These are phyloP conservation scores for Nemania abortiva DNA, from an alignment of 2,329 filamentous ascomycete species.

Conservation along the genomic window DNA sequence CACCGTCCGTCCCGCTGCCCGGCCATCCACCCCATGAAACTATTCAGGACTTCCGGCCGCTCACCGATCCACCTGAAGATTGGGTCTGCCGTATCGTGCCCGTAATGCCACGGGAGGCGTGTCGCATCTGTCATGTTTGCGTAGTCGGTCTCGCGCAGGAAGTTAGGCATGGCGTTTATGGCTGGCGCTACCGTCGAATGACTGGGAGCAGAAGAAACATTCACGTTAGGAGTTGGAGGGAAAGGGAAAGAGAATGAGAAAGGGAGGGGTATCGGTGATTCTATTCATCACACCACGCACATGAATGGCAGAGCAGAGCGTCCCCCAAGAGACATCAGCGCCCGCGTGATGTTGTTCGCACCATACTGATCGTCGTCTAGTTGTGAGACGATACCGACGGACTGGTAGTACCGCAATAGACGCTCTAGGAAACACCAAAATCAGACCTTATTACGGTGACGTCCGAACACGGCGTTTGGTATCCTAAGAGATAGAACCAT, in stretches of 20 bases:
- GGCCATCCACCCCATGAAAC: slow-evolving; percentile 41
- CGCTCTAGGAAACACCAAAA: slow-evolving; percentile 29
- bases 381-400: slow-evolving; percentile 42
- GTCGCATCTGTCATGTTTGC: slow-evolving; percentile 31
- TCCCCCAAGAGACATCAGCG: slow-evolving; percentile 33
- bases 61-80: slow-evolving; percentile 38
- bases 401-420: slow-evolving; percentile 45
- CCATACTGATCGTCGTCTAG: slow-evolving; percentile 34
- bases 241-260: too few species aligned
- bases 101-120: slow-evolving; percentile 36
- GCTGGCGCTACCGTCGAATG: slow-evolving; percentile 31
- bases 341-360: slow-evolving; percentile 42
- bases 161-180: slow-evolving; percentile 39
- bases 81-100: slow-evolving; percentile 27
- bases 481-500: neutral
- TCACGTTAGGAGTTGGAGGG: neutral
- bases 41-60: slow-evolving; percentile 34
- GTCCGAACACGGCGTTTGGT: too few species aligned
- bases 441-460: neutral
- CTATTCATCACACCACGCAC: slow-evolving; percentile 25
- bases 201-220: too few species aligned
- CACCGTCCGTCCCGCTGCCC: slow-evolving; percentile 38
- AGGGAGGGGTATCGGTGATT: neutral
- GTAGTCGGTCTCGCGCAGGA: slow-evolving; percentile 39
- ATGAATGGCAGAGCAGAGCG: slow-evolving; percentile 36